Evolutionary conservation across 345 rosid species (phyloP), one percentile per base, ranked within the genome.

Genomic region (Stellera chamaejasme): DNA sequence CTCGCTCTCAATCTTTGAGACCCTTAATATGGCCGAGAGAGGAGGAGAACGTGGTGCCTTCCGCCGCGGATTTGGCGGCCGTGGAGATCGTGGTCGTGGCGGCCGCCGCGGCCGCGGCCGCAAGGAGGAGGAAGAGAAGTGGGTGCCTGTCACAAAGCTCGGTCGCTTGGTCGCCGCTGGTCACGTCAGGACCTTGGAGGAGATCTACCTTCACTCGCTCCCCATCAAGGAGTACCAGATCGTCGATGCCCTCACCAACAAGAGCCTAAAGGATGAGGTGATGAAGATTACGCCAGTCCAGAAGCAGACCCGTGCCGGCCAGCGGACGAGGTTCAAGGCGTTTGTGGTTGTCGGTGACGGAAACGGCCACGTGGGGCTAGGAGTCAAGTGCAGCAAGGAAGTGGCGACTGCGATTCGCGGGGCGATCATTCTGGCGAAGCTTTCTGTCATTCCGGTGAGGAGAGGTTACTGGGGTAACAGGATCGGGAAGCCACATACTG

Each of bases 251-350:
- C 92, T 91, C 26, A 76, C 79, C 1, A 93, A 87, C n/a, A 91
- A 89, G 0, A 41, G 78, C 0, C 69, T 90, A 65, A 91, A 88
- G 65, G 98, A 91, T 7, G 98, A 91, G 78, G 98, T 91, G 49
- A 91, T 91, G 98, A 88, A 91, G 56, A 88, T 88, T 71, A 83
- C 83, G 70, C 93, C 97, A 0, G 96, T 87, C 19, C 97, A 90
- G 88, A 87, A 90, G 26, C 96, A 90, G 58, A 87, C 91, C 12
- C 75, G 95, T 3, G 95, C 91, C 25, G 93, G 93, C 1, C 93
- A 84, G 70, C 63, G 96, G 13, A 88, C 90, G 5, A 67, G 90
- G 47, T 88, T 88, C 81, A 87, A 87, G 83, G 91, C 91, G 42
- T 87, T 83, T 32, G 91, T 87, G 0, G 95, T 87, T 2, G 88